phyloP scores from a whole-genome alignment of 2,329 filamentous ascomycete species.

The Rhinocladiella similis region DNA sequence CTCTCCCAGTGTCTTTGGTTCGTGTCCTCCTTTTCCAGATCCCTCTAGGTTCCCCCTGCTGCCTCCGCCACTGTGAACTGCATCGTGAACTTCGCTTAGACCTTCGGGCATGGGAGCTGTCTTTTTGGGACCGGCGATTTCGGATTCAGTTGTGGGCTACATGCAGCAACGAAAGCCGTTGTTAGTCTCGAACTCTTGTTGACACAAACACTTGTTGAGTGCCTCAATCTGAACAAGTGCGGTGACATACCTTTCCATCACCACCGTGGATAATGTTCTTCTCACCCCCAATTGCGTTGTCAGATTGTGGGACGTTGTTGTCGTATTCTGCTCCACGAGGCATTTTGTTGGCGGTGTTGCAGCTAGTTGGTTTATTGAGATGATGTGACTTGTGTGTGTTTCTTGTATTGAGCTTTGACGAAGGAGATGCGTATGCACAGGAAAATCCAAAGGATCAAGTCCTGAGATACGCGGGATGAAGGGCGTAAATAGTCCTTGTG shows the following conservation, averaged over 20 bases:
- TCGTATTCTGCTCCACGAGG: slow-evolving; percentile 41
- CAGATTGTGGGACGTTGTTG: slow-evolving; percentile 38
- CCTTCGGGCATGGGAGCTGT: slow-evolving; percentile 38
- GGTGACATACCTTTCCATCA: slow-evolving; percentile 31
- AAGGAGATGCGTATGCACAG: not conserved
- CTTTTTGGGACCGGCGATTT: slow-evolving; percentile 35
- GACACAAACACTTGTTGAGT: too few relatives aligned
- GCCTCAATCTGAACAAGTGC: too few relatives aligned
- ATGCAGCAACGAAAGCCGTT: not conserved
- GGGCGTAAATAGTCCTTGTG: not conserved
- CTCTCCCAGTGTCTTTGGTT: slow-evolving; percentile 37
- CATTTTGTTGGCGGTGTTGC: too few relatives aligned
- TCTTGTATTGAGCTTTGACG: not conserved
- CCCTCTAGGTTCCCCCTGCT: slow-evolving; percentile 30
- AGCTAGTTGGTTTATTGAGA: not conserved
- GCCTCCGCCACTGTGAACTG: slow-evolving; percentile 29
- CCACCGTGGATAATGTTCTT: slow-evolving; percentile 38
- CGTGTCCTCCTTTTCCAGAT: slow-evolving; percentile 41
- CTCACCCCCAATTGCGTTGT: slow-evolving; percentile 41
- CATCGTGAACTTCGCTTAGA: slow-evolving; percentile 32
- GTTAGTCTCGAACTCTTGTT: not conserved
- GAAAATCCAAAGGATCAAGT: too few relatives aligned
- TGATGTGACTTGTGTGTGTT: not conserved
- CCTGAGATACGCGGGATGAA: not conserved
- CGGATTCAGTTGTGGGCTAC: slow-evolving; percentile 22